These are phyloP conservation scores for Megacollybia marginata DNA, from an alignment of 768 basidiomycete species.

Conservation along the genomic window DNA sequence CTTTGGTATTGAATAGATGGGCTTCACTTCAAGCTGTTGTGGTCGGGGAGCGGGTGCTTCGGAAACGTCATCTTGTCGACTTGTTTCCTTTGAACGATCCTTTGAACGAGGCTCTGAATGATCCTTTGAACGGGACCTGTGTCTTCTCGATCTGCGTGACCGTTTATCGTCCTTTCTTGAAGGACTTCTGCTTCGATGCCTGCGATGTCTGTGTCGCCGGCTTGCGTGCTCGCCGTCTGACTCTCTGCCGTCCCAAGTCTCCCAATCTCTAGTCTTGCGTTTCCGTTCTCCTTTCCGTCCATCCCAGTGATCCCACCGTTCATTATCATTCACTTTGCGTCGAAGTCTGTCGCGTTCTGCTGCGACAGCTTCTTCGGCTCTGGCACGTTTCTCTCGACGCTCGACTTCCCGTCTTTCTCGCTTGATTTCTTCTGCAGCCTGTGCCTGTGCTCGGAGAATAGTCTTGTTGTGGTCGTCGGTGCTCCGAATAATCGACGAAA, in stretches of 20 bases:
- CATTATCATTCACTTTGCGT: slow-evolving; percentile 22
- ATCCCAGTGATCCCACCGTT: slow-evolving; percentile 48
- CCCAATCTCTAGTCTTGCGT: slow-evolving; percentile 41
- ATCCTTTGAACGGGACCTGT: neutral
- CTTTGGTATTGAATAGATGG: slow-evolving; percentile 3
- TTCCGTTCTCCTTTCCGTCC: slow-evolving; percentile 40
- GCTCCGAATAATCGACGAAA: slow-evolving; percentile 80
- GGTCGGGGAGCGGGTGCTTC: slow-evolving; percentile 18
- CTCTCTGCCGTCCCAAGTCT: slow-evolving; percentile 38
- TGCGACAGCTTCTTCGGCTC: slow-evolving; percentile 71
- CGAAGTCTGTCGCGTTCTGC: slow-evolving; percentile 46
- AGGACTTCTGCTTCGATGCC: neutral
- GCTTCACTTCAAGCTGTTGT: slow-evolving; percentile 9
- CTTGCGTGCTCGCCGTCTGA: slow-evolving; percentile 22
- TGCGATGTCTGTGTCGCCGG: slow-evolving; percentile 10
- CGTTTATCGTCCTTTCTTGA: neutral
- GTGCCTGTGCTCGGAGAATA: slow-evolving; percentile 64
- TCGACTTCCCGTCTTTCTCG: slow-evolving; percentile 60
- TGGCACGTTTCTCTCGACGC: slow-evolving; percentile 47
- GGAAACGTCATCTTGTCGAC: slow-evolving; percentile 2
- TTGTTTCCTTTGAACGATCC: neutral
- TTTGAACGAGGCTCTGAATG: neutral
- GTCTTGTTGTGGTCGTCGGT: slow-evolving; percentile 96
- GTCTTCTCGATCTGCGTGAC: neutral
- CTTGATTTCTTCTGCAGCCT: slow-evolving; percentile 69